Evolutionary conservation across 345 rosid genomes (phyloP), one percentile per base, ranked within the genome.

Genomic region (Heritiera fomes): DNA sequence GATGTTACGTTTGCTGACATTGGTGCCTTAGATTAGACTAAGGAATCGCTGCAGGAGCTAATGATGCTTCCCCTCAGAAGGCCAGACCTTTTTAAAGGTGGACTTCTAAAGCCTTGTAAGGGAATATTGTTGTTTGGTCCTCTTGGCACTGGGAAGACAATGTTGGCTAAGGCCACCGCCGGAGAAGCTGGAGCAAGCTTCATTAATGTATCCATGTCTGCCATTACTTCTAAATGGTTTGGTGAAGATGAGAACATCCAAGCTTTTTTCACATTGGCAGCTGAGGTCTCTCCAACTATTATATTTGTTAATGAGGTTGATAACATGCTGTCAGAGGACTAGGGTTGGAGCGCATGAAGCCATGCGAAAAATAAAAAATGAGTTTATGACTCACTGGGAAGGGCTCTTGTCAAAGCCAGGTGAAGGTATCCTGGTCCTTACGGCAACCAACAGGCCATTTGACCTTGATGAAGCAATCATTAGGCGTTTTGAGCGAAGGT

Each of bases 81-180:
- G 70, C 99, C 99, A 7, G 99, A 96, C 80, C 91, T 96, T 28
- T 96, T 94, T 75, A 85, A 77, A 56, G 97, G 98, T 38, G 98
- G 97, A 55, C 92, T 94, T 50, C 81, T 96, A 73, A 96, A 96
- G 82, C 98, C 98, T 3, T 96, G 99, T 83, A 87, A 90, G 69
- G 99, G 99, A 82, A 96, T 96, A 73, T 75, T 96, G 83, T 93
- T 96, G n/a, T 96, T 96, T 20, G 98, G 99, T 8, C 99, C 99
- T 76, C 99, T 98, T 10, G 99, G 99, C 41, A 94, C 99, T 0
- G 98, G 99, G 50, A 96, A 96, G 86, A 96, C 99, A 56, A 92
- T 96, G 99, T 77, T 96, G 77, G 99, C 99, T 55, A 96, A 94
- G 86, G 99, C 99, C 75, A 94, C 94, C 23, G 97, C 99, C 6